These are phyloP conservation scores for Raphanus sativus DNA, from an alignment of 345 rosid genomes.

Conservation along the genomic window DNA sequence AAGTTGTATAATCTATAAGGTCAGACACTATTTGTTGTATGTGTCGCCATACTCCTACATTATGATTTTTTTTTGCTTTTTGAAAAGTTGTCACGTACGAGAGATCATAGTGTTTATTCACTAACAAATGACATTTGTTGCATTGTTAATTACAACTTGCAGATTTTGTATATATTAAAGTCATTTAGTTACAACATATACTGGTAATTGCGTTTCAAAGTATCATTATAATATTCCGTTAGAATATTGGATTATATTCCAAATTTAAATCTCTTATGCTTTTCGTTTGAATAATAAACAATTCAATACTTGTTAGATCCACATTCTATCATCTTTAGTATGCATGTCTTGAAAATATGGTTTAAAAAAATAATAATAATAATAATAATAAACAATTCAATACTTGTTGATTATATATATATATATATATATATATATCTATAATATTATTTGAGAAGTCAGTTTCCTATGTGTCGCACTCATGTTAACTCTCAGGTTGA, in stretches of 20 bases:
- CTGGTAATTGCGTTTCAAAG: background rate
- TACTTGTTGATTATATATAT: no score
- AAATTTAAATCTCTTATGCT: no score
- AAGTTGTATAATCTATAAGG: conserved; percentile 5
- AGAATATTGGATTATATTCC: background rate
- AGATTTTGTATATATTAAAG: background rate
- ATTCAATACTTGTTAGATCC: no score
- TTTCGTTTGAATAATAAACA: no score
- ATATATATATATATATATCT: no score
- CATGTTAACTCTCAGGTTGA: no score
- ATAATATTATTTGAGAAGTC: no score
- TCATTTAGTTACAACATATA: background rate
- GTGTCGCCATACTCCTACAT: conserved; percentile 28
- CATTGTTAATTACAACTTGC: conserved; percentile 28
- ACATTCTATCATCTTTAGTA: no score
- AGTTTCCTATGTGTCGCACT: no score
- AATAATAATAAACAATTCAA: no score
- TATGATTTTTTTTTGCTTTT: conserved; percentile 29
- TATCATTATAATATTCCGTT: background rate
- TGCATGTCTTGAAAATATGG: no score
- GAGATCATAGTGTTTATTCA: conserved; percentile 26
- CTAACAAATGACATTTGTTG: conserved; percentile 2
- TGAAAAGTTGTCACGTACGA: conserved; percentile 16
- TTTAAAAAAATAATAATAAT: no score
- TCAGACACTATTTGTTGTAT: conserved; percentile 26